Evolutionary conservation across 352 stramenopile species (phyloP), one percentile per base, ranked within the genome.

Genomic region (Albugo laibachii): DNA sequence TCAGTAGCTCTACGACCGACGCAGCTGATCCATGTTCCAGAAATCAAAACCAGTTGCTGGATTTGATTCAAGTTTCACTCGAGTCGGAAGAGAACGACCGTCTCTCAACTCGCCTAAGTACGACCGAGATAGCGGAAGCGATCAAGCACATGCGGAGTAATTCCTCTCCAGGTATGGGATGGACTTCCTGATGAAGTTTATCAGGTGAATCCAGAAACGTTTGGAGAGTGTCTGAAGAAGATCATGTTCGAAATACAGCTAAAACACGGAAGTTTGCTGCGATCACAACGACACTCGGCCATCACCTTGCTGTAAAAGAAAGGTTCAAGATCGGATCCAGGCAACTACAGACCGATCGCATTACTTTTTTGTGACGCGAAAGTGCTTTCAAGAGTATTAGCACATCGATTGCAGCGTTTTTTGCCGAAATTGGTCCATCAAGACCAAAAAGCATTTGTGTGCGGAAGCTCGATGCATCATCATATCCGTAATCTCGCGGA

Each of bases 381-480:
- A 34, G 35, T 46, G 6, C n/a, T 46, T 14, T 46, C 41, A 46
- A 14, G 14, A 14, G 6, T 18, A 6, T 34, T 46, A 4, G 6
- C 41, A 6, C 6, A 34, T 15, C 41, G 41, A 14, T 19, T 46
- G 13, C n/a, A 14, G 6, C 27, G 12, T 2, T 46, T 15, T 14
- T 20, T 46, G 41, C 41, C 41, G 3, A 14, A 14, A 34, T 6
- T 46, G 12, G 19, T 46, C n/a, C 41, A 46, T 19, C 41, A 24
- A 14, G 41, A 46, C 6, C 41, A 46, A 46, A 24, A 46, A 46
- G 41, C 13, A 34, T 46, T 46, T 34, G 41, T 46, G 12, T 24
- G 20, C 12, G 41, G n/a, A 15, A 24, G 41, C 2, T 15, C n/a
- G 13, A 14, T 46, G 14, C 41, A 46, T 19, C 20, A 46, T 34